Evolutionary conservation across 2,329 filamentous ascomycete genomes (phyloP).

Genomic region (Fusarium armeniacum): DNA sequence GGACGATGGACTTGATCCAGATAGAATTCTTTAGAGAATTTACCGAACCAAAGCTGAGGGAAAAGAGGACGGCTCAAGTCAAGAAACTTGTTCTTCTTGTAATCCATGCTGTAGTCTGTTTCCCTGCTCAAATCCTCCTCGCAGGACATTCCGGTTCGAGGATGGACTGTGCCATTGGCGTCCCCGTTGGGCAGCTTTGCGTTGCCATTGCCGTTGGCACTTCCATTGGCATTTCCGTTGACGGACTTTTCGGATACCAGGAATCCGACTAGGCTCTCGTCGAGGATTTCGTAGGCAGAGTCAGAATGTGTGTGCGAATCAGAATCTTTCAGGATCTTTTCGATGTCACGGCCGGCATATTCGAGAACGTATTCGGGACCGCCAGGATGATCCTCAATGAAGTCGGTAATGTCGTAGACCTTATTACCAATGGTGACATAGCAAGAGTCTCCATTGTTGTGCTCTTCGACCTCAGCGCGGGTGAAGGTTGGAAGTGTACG

Average conservation of each 20-base stretch:
- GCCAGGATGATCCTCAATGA: conserved; percentile 90
- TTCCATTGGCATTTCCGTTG: conserved; percentile 52
- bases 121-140: conserved; percentile 89
- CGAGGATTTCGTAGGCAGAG: conserved; percentile 93
- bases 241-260: conserved; percentile 71
- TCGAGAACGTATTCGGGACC: conserved; percentile 90
- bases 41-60: conserved; percentile 87
- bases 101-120: conserved; percentile 82
- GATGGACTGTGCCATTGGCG: conserved; percentile 60
- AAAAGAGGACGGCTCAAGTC: conserved; percentile 89
- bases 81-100: conserved; percentile 92
- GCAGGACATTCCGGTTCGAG: conserved; percentile 87
- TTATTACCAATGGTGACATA: conserved; percentile 92
- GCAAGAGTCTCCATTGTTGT: conserved; percentile 86
- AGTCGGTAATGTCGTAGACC: conserved; percentile 95
- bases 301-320: conserved; percentile 89
- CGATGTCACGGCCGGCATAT: conserved; percentile 89
- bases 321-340: conserved; percentile 84
- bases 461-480: conserved; percentile 81
- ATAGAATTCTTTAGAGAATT: conserved; percentile 96
- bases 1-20: conserved; percentile 96
- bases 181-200: conserved; percentile 52
- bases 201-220: conserved; percentile 46
- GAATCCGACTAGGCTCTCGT: conserved; percentile 88
- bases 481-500: conserved; percentile 87